These are phyloP conservation scores for Cardamine occulta DNA, from an alignment of 345 rosid species.

Conservation along the genomic window DNA sequence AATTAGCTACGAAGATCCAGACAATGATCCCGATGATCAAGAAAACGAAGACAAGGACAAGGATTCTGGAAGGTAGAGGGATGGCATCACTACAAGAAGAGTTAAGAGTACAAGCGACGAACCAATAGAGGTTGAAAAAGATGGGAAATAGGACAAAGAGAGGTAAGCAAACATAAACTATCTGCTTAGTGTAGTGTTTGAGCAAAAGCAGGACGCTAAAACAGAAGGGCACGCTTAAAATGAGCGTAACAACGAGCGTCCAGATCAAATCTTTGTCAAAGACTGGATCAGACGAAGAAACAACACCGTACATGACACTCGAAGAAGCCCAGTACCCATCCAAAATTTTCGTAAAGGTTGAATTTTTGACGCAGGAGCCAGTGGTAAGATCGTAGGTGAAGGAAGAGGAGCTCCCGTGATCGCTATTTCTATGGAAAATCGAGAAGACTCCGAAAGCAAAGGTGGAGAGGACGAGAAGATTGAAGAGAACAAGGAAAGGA, in stretches of 20 bases:
- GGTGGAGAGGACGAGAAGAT: slow-evolving; percentile 61
- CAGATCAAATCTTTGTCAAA: slow-evolving; percentile 58
- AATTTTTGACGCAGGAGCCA: slow-evolving; percentile 57
- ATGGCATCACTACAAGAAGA: slow-evolving; percentile 69
- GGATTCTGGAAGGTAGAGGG: slow-evolving; percentile 70
- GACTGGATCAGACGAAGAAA: slow-evolving; percentile 45
- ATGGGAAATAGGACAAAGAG: slow-evolving; percentile 71
- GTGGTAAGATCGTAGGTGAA: slow-evolving; percentile 59
- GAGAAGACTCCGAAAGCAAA: slow-evolving; percentile 83
- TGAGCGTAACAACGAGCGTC: slow-evolving; percentile 66
- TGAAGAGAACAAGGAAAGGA: slow-evolving; percentile 70
- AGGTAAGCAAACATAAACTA: slow-evolving; percentile 79
- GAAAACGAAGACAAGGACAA: slow-evolving; percentile 70
- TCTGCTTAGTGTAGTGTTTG: slow-evolving; percentile 80
- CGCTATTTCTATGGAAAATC: slow-evolving; percentile 59
- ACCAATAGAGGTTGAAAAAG: slow-evolving; percentile 86
- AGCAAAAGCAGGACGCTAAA: slow-evolving; percentile 68
- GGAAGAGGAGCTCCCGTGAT: slow-evolving; percentile 55
- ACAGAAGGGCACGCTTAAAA: slow-evolving; percentile 76
- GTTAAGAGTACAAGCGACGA: slow-evolving; percentile 77
- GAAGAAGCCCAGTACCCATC: slow-evolving; percentile 37
- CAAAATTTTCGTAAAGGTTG: slow-evolving; percentile 21
- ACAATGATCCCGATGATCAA: slow-evolving; percentile 66
- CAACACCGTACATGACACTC: background rate
- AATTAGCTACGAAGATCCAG: slow-evolving; percentile 81